Conservation (phyloP, 495 filamentous ascomycete species). For the Penicillium desertorum region DNA sequence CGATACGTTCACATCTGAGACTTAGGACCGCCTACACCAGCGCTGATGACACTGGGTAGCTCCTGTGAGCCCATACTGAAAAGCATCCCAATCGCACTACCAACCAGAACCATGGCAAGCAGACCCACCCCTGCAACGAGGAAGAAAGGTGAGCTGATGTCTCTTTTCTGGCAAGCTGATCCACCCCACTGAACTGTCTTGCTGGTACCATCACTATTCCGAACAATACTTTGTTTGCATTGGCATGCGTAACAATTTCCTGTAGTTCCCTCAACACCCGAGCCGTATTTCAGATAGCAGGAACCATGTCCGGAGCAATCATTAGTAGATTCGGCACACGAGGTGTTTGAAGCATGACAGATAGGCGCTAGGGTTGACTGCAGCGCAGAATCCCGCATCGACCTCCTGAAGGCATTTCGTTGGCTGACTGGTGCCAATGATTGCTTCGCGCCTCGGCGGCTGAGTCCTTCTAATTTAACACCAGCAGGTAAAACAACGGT, state of each 20-base stretch:
- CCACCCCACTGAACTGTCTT: constrained; percentile 74
- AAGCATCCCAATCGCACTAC: constrained; percentile 70
- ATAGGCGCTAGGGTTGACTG: constrained; percentile 35
- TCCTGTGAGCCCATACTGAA: constrained; percentile 75
- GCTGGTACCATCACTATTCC: constrained; percentile 46
- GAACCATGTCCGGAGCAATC: constrained; percentile 74
- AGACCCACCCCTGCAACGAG: constrained; percentile 71
- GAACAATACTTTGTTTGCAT: constrained; percentile 56
- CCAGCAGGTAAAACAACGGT: constrained; percentile 23
- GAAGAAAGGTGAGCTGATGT: constrained; percentile 85
- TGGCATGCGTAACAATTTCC: constrained; percentile 71
- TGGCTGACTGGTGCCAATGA: neutral
- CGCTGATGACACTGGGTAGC: constrained; percentile 82
- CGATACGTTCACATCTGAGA: constrained; percentile 30
- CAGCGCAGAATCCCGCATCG: constrained; percentile 10
- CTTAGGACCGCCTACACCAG: constrained; percentile 69
- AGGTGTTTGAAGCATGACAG: constrained; percentile 63
- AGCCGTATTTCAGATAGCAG: constrained; percentile 61
- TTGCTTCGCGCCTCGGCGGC: constrained; percentile 4
- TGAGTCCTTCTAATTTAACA: neutral
- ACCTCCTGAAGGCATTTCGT: constrained; percentile 10
- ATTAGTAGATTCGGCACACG: constrained; percentile 62
- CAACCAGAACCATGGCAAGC: constrained; percentile 56
- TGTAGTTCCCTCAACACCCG: constrained; percentile 29
- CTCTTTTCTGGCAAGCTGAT: constrained; percentile 84